Percentiles rank a stretch among this genome's conserved stretches.
These are phyloP conservation scores for Mycocalia duriaeana DNA, from an alignment of 1,284 basidiomycete genomes.

Conservation along the genomic window DNA sequence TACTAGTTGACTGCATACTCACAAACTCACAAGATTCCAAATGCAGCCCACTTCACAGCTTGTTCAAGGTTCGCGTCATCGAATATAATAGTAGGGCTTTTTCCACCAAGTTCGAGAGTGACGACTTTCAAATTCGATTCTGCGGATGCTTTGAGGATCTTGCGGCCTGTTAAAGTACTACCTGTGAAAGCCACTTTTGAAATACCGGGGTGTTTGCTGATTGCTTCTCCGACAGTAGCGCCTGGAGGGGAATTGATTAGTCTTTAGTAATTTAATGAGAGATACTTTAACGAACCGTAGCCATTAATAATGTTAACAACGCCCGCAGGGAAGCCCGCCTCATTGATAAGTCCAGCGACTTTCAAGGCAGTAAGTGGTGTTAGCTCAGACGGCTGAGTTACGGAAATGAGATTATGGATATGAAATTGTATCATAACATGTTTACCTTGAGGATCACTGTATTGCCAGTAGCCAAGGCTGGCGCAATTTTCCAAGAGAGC, in stretches of 20 bases:
- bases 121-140: constrained; percentile 79
- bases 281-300: constrained; percentile 41
- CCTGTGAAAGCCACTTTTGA: constrained; percentile 66
- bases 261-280: no score
- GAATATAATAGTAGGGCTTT: constrained; percentile 73
- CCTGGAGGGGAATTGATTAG: no score
- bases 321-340: constrained; percentile 63
- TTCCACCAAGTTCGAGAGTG: constrained; percentile 85
- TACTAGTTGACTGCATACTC: no score
- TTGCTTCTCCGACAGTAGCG: constrained; percentile 57
- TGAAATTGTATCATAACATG: neutral
- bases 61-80: constrained; percentile 72
- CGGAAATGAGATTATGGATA: neutral
- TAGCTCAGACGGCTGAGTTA: constrained; percentile 70
- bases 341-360: constrained; percentile 38
- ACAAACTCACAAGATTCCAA: constrained; percentile 75
- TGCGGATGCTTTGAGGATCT: constrained; percentile 73
- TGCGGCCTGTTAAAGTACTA: constrained; percentile 69
- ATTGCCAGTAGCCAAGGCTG: constrained; percentile 82
- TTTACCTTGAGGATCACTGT: constrained; percentile 65
- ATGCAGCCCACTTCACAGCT: constrained; percentile 73
- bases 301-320: constrained; percentile 78
- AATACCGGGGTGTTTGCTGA: constrained; percentile 50
- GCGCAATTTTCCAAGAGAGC: constrained; percentile 76
- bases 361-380: constrained; percentile 78